A percentile compares a stretch with the other conserved stretches of the same genome.
These are phyloP conservation scores for Cicer pinnatifidum DNA, from an alignment of 306 rosid genomes.

Conservation along the genomic window DNA sequence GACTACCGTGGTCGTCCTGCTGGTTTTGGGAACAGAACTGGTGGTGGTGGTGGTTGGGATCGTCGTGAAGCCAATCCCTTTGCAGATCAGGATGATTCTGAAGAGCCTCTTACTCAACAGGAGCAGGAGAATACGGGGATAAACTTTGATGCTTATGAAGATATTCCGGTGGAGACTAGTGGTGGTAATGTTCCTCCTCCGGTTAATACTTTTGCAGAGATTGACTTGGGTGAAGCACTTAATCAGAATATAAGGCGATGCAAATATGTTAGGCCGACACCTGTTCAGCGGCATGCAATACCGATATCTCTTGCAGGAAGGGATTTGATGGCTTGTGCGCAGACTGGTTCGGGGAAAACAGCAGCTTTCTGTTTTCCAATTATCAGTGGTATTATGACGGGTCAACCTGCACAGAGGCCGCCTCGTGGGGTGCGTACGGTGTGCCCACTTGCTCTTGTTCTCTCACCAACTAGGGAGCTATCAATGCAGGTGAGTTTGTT, in stretches of 20 bases:
- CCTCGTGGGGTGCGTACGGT: conserved; percentile 78
- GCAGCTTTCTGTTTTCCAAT: conserved; percentile 95
- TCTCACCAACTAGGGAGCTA: conserved; percentile 91
- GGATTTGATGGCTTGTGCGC: conserved; percentile 94
- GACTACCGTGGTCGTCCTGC: conserved; percentile 58
- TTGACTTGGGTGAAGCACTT: conserved; percentile 84
- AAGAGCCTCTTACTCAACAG: conserved; percentile 54
- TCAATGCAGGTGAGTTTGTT: conserved; percentile 78
- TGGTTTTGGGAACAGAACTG: conserved; percentile 62
- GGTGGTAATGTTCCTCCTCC: conserved; percentile 78
- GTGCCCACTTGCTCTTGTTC: conserved; percentile 85
- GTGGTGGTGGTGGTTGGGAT: conserved; percentile 76
- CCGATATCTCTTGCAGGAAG: conserved; percentile 82
- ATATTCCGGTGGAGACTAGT: conserved; percentile 85
- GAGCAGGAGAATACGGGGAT: conserved; percentile 74
- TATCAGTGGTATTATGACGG: conserved; percentile 83
- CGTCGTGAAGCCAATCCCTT: conserved; percentile 82
- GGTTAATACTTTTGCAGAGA: conserved; percentile 85
- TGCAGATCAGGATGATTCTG: conserved; percentile 60
- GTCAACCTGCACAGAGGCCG: conserved; percentile 68
- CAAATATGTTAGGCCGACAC: conserved; percentile 86
- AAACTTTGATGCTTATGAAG: conserved; percentile 86
- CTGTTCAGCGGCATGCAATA: conserved; percentile 85
- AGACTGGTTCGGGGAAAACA: conserved; percentile 91
- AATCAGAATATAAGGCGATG: conserved; percentile 75